Base-by-base conservation (phyloP, 768 basidiomycete species). In the Mycena kentingensis region DNA sequence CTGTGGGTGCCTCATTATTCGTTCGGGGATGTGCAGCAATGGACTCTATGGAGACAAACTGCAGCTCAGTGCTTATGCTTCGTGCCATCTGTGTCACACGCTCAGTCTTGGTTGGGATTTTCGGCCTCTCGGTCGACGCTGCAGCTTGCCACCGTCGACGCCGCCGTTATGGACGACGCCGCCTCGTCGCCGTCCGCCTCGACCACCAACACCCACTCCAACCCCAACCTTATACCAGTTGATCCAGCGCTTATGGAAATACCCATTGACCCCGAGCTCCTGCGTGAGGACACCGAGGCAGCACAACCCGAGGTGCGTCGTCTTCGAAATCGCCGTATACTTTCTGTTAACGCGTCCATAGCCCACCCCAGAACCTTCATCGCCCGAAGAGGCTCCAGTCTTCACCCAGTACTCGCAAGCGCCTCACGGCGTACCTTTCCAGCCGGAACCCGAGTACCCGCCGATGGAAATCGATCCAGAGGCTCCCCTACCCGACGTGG, bases 391-490 rank as follows among this genome's bases (percentile, higher is more conserved):
- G 35, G 74, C 73, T n/a, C 68, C 66, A 31, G 48, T 57, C 46
- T 66, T 71, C 27, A 69, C 71, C 49, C 83, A 83, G 52, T 89
- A 88, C 64, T 79, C 84, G 31, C 81, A 87, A 66, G 87, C 82
- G 21, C 89, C 90, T 15, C 86, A 88, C 63, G 89, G 90, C 54
- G 90, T 90, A 70, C 88, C 89, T 32, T 91, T 91, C 65, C 86
- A 88, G 48, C 88, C 84, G 38, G 84, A 80, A 58, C 73, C 73
- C 51, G 68, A 80, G 49, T 85, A 75, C 73, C 72, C 78, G 48
- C 77, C 77, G 55, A 70, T 82, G 41, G 22, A 24, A 27, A 19
- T 42, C 7, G 41, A 42, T n/a, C n/a, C n/a, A n/a, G n/a, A n/a
- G n/a, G n/a, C n/a, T n/a, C n/a, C n/a, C n/a, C n/a, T n/a, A 51